Conservation (phyloP, 73 alveolate genomes). For the Paraurostyla sp. region DNA sequence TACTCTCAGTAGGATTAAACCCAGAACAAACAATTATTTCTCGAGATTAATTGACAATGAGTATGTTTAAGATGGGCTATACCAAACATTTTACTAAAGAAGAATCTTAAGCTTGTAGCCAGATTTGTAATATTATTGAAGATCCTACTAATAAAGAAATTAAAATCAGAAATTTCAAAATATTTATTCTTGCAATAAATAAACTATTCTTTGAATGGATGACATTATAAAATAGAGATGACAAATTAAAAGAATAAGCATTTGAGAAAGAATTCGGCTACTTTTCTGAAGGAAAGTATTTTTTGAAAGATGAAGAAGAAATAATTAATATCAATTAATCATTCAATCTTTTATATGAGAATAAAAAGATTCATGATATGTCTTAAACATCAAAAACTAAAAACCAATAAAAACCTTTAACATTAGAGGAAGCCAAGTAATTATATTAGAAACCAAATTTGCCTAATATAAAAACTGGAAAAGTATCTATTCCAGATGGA, state of each 20-base stretch:
- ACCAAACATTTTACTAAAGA: background rate
- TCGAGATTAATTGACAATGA: slow-evolving; percentile 26
- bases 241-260: background rate
- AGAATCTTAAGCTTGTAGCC: slow-evolving; percentile 15
- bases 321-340: background rate
- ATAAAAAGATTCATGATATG: slow-evolving; percentile 19
- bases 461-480: background rate
- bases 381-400: background rate
- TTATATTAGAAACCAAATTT: background rate
- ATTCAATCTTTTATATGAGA: background rate
- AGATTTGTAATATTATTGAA: slow-evolving; percentile 2
- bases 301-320: background rate
- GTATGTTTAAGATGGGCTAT: slow-evolving; percentile 47
- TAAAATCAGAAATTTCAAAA: slow-evolving; percentile 25
- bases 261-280: slow-evolving; percentile 23
- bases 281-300: background rate
- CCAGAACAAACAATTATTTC: background rate
- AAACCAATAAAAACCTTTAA: background rate
- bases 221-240: slow-evolving; percentile 25
- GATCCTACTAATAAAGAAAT: slow-evolving; percentile 13
- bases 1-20: background rate
- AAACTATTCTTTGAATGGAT: slow-evolving; percentile 39
- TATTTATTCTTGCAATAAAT: slow-evolving; percentile 2
- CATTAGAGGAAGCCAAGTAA: background rate
- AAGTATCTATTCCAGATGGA: too few species aligned